These are phyloP conservation scores for Athelia psychrophila DNA, from an alignment of 1,284 basidiomycete genomes.

Conservation along the genomic window DNA sequence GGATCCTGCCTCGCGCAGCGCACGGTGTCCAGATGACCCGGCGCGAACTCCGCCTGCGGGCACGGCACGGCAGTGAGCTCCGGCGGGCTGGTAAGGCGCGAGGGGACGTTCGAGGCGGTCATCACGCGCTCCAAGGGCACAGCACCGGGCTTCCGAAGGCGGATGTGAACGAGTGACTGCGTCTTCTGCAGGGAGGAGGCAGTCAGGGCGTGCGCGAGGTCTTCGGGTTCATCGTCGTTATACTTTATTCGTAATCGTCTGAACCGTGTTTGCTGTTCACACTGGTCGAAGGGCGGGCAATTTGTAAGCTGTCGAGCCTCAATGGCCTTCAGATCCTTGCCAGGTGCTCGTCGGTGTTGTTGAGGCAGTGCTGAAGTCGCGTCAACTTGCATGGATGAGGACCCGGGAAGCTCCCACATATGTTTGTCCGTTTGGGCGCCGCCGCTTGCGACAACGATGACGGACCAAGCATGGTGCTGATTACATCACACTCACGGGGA, in stretches of 20 bases:
- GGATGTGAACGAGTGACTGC: constrained; percentile 72
- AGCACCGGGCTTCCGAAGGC: constrained; percentile 67
- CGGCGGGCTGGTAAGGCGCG: constrained; percentile 60
- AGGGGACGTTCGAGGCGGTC: constrained; percentile 55
- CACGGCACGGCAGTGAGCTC: constrained; percentile 79
- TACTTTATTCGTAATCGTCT: constrained; percentile 60
- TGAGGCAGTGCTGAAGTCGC: no score
- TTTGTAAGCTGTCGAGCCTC: constrained; percentile 54
- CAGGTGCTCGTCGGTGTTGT: no score
- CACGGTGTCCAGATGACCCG: constrained; percentile 29
- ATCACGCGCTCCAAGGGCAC: not conserved
- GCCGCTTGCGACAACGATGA: no score
- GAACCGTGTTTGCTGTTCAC: constrained; percentile 58
- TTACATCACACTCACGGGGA: no score
- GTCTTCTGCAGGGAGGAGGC: constrained; percentile 74
- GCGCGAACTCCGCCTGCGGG: constrained; percentile 69
- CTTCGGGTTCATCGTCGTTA: no score
- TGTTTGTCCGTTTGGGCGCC: no score
- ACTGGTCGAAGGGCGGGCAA: constrained; percentile 26
- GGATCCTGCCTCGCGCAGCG: no score
- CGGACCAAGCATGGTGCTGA: no score
- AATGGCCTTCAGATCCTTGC: constrained; percentile 67
- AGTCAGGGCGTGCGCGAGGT: no score
- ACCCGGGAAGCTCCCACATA: no score
- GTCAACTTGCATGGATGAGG: no score